Base-by-base conservation (phyloP, 1,284 basidiomycete genomes). In the Cryptococcus depauperatus region DNA sequence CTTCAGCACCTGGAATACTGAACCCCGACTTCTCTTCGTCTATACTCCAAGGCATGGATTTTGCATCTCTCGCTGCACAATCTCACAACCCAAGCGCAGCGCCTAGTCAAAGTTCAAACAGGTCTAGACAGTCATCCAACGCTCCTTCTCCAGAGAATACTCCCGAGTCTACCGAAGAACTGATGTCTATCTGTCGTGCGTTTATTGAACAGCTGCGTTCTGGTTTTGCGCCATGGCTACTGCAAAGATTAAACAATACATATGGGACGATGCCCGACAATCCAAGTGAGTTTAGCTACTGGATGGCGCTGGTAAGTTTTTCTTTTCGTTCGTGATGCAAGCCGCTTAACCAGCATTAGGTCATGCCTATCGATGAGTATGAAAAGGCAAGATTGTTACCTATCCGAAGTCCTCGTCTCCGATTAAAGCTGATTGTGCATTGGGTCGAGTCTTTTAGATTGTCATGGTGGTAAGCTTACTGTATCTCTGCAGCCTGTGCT, bases 361-460 rank as follows among this genome's bases (percentile, higher is more conserved):
- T n/a, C n/a, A 81, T 96, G 51, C 92, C 91, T n/a, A 90, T 96
- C 59, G 88, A 93, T 64, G 89, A 95, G 56, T 79, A 84, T 59
- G 89, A 95, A 73, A 93, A 93, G 70, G 85, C 87, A 16, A 85
- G 87, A 56, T 74, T 96, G n/a, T 73, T 96, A n/a, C 87, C 90
- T 3, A 85, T 95, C 49, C 80, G 84, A 51, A 85, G 82, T 46
- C 76, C 85, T 1, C 77, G 84, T 22, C 73, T 92, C 51, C 77
- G 91, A 28, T 71, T 96, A 39, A 75, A 84, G 48, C 75, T 96
- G 55, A 83, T 93, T 47, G 85, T 88, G 30, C 84, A 89, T 61
- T 96, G 91, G 91, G 91, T 96, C 57, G 88, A 93, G 62, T 78
- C 81, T 62, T 72, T 86, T 29, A 75, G 81, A 47, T 76, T 74